Evolutionary conservation across 257 asterid species (phyloP), one percentile per base, ranked within the genome.

Genomic region (Plantago elongata): DNA sequence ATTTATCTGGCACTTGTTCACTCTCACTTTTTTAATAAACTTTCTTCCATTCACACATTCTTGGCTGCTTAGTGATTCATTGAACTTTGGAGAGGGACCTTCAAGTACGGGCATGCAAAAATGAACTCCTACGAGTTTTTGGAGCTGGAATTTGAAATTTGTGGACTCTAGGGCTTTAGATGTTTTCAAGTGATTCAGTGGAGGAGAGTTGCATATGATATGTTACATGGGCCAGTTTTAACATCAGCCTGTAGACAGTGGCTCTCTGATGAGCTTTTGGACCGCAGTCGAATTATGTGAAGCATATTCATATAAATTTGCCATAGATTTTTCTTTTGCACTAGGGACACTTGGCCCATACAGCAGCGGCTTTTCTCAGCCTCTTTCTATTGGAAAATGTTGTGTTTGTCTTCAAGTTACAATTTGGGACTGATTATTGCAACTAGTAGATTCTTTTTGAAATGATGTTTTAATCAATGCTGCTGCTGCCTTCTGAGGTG

Each of bases 101-200:
- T 54, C 27, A 18, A 14, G n/a, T n/a, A n/a, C n/a, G n/a, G n/a
- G n/a, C n/a, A 9, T n/a, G 4, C 30, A 27, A 14, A 54, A 52
- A 54, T 54, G 15, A 54, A 54, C 59, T 16, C 42, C 17, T 18
- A 9, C 40, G 12, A 15, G 59, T 14, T 29, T 4, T 54, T 18
- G 59, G 59, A 54, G 43, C 59, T 34, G 40, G 40, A 34, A 7
- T 4, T 34, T 34, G 40, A 1, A 34, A 34, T 34, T 34, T 34
- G 40, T 54, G 59, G 59, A 54, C 38, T 22, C 13, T 54, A 22
- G 59, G 10, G 43, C 43, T 22, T 29, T 54, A 29, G 43, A 12
- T 52, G 58, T 52, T 52, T 54, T 54, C 43, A 54, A 54, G 34
- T 12, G 43, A 54, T 54, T 54, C 16, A 0, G 59, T 54, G 59